Evolutionary conservation across 331 rosid genomes (phyloP).

Genomic region (Acacia concinna): DNA sequence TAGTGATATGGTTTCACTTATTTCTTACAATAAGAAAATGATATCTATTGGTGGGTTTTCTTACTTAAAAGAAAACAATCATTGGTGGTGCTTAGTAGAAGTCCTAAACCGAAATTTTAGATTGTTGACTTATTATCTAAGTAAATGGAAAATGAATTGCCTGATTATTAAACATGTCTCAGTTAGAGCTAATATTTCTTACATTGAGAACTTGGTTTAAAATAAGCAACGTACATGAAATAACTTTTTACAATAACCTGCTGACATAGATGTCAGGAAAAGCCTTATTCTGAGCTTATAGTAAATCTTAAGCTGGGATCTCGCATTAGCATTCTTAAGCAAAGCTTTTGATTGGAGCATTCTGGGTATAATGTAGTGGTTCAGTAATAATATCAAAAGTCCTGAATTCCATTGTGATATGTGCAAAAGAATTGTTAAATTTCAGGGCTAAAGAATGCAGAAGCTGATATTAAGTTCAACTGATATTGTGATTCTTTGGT

Average conservation of each 20-base stretch:
- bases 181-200: background rate
- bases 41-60: background rate
- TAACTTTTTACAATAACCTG: background rate
- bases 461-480: slow-evolving; percentile 2
- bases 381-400: background rate
- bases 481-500: slow-evolving; percentile 8
- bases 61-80: background rate
- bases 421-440: background rate
- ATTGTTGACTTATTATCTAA: background rate
- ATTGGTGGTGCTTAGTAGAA: background rate
- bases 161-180: background rate
- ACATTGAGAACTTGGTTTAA: background rate
- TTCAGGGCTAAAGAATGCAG: slow-evolving; percentile 11
- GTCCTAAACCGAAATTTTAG: background rate
- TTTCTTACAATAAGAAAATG: background rate
- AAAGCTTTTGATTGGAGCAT: background rate
- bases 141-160: background rate
- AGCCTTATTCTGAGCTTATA: background rate
- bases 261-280: background rate
- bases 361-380: background rate
- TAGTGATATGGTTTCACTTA: background rate
- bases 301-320: background rate
- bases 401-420: background rate
- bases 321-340: background rate
- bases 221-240: background rate